Evolutionary conservation across 768 basidiomycete species (phyloP).

Genomic region (Kwoniella bestiolae): DNA sequence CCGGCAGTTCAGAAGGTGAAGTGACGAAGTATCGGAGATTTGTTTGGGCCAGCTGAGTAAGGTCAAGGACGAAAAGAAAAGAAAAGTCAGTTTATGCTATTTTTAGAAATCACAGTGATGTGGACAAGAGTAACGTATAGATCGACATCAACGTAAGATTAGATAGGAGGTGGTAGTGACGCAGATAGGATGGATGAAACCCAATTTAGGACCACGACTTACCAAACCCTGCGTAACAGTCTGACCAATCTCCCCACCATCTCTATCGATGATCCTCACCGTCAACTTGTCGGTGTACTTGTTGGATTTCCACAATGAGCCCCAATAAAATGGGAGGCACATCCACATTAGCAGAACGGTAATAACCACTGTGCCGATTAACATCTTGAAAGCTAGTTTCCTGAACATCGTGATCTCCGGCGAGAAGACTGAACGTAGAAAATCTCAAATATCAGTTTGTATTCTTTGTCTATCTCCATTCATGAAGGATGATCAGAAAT

Average conservation of each 20-base stretch:
- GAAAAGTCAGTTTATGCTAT: slow-evolving; percentile 13
- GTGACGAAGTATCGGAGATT: slow-evolving; percentile 51
- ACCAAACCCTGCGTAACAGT: slow-evolving; percentile 52
- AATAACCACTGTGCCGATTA: slow-evolving; percentile 52
- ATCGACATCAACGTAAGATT: not conserved
- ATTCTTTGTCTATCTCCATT: no score
- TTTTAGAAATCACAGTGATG: not conserved
- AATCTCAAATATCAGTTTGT: slow-evolving; percentile 1
- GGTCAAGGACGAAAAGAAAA: no score
- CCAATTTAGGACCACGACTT: slow-evolving; percentile 15
- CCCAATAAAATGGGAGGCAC: slow-evolving; percentile 59
- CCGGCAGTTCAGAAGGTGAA: slow-evolving; percentile 40
- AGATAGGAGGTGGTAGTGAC: not conserved
- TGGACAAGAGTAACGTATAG: not conserved
- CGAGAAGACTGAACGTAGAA: slow-evolving; percentile 29
- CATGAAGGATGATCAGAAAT: not conserved
- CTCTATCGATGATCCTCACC: slow-evolving; percentile 60
- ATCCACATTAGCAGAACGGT: slow-evolving; percentile 60
- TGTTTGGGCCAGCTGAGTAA: slow-evolving; percentile 30
- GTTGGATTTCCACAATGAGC: slow-evolving; percentile 53
- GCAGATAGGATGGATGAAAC: slow-evolving; percentile 3
- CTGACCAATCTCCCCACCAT: slow-evolving; percentile 57
- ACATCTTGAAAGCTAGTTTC: slow-evolving; percentile 52
- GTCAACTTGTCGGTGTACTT: slow-evolving; percentile 56
- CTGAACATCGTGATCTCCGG: slow-evolving; percentile 42